A percentile compares a stretch with the other conserved stretches of the same genome.
Conservation (phyloP, 257 asterid genomes). For the Paraleonurus japonicus region DNA sequence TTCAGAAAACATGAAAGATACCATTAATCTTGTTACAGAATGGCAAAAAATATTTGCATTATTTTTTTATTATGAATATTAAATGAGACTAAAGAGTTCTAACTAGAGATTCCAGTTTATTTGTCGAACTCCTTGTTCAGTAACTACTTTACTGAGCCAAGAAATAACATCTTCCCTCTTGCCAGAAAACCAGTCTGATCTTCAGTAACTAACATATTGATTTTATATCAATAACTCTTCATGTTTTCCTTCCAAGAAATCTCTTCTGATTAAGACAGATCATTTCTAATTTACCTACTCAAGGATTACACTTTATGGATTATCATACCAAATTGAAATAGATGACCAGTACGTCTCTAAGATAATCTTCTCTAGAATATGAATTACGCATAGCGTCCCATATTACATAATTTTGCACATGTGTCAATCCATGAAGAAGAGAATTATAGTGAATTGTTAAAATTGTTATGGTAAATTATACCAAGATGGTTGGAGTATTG, state of each 20-base stretch:
- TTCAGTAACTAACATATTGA: neutral
- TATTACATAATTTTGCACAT: neutral
- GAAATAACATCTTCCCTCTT: neutral
- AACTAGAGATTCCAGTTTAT: conserved; percentile 1
- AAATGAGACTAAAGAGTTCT: neutral
- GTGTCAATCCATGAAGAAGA: neutral
- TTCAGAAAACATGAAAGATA: conserved; percentile 10
- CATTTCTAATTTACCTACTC: neutral
- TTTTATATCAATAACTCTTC: neutral
- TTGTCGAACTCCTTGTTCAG: neutral
- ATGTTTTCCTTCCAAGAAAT: conserved; percentile 1
- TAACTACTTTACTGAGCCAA: conserved; percentile 9
- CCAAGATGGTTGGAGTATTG: neutral
- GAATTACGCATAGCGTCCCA: neutral
- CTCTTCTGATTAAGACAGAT: neutral
- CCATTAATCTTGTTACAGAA: neutral
- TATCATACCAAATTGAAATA: neutral
- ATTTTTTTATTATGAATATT: neutral
- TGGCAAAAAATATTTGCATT: neutral
- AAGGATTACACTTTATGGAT: neutral
- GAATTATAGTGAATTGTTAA: neutral
- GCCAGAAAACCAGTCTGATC: neutral
- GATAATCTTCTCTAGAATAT: neutral
- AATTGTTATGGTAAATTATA: neutral
- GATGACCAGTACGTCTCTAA: neutral